Evolutionary conservation across 2,329 filamentous ascomycete species (phyloP).

Genomic region (Trichoderma sp.): DNA sequence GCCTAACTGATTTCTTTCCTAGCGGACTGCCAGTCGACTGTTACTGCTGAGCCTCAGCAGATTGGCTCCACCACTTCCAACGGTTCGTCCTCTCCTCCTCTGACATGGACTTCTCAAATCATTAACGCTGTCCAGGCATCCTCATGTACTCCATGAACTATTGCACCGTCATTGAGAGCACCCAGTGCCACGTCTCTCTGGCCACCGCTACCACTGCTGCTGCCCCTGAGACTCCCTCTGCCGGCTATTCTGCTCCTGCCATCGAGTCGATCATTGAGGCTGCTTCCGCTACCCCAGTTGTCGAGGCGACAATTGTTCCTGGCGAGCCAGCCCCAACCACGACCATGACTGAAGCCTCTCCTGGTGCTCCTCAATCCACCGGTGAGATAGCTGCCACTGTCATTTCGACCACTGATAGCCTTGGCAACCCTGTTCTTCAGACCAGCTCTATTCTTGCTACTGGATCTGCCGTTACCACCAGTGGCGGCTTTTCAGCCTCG

Average conservation of each 20-base stretch:
- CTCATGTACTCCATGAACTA: constrained; percentile 44
- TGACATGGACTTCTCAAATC: background rate
- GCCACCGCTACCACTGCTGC: constrained; percentile 34
- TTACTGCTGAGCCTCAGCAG: constrained; percentile 39
- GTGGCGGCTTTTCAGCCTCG: constrained; percentile 28
- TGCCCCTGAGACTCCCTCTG: constrained; percentile 27
- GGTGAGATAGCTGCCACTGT: constrained; percentile 26
- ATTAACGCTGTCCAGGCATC: constrained; percentile 34
- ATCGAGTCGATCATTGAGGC: constrained; percentile 1
- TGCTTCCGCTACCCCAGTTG: background rate
- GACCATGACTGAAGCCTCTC: background rate
- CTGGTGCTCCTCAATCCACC: constrained; percentile 3
- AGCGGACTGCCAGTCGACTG: constrained; percentile 40
- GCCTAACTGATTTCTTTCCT: background rate
- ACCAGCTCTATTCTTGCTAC: constrained; percentile 33
- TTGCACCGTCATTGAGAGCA: constrained; percentile 43
- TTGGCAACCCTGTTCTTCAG: constrained; percentile 32
- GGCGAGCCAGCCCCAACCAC: constrained; percentile 5
- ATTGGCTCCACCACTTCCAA: constrained; percentile 40
- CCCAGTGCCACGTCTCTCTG: constrained; percentile 40
- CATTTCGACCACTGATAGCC: constrained; percentile 32
- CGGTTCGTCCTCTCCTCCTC: constrained; percentile 34
- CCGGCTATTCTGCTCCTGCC: constrained; percentile 13
- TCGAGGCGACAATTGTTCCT: constrained; percentile 9
- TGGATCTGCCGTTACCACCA: constrained; percentile 26